Evolutionary conservation across 2,329 filamentous ascomycete genomes (phyloP).

Genomic region (Claviceps sp.): DNA sequence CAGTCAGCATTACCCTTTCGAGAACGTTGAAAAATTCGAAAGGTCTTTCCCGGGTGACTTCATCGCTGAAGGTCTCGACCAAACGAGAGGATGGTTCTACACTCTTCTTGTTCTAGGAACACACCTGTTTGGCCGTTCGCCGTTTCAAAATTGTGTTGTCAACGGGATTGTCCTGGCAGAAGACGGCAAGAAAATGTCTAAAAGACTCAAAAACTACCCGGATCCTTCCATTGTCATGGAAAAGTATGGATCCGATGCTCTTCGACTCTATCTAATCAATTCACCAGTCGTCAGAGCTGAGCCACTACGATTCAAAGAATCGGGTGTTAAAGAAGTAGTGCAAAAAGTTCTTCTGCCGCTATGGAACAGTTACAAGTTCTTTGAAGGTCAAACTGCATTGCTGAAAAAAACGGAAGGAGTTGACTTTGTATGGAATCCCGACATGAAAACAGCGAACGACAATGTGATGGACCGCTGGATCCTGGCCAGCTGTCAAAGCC

Average conservation of each 20-base stretch:
- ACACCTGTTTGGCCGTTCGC: conserved; percentile 70
- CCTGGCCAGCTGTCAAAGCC: conserved; percentile 77
- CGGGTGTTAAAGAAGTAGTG: conserved; percentile 88
- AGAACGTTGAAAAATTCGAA: conserved; percentile 70
- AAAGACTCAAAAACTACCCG: conserved; percentile 91
- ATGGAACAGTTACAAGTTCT: conserved; percentile 97
- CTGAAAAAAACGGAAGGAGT: conserved; percentile 73
- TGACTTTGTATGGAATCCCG: conserved; percentile 67
- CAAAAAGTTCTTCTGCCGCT: conserved; percentile 80
- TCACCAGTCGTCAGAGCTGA: conserved; percentile 89
- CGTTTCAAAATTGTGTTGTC: conserved; percentile 93
- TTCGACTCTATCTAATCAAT: conserved; percentile 93
- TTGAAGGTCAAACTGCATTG: conserved; percentile 73
- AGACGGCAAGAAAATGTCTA: conserved; percentile 98
- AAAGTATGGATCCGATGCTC: conserved; percentile 80
- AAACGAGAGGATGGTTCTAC: conserved; percentile 96
- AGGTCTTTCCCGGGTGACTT: conserved; percentile 82
- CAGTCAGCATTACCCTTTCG: conserved; percentile 82
- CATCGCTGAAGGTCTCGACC: conserved; percentile 84
- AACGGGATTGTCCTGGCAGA: conserved; percentile 90
- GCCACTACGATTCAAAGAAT: conserved; percentile 79
- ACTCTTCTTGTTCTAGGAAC: conserved; percentile 80
- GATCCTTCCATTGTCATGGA: conserved; percentile 73
- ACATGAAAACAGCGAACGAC: conserved; percentile 59
- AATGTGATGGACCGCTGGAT: conserved; percentile 98